A percentile compares a stretch with the other conserved stretches of the same genome.
These are phyloP conservation scores for Agarophyton chilense DNA, from an alignment of 23 red algal species.

Conservation along the genomic window DNA sequence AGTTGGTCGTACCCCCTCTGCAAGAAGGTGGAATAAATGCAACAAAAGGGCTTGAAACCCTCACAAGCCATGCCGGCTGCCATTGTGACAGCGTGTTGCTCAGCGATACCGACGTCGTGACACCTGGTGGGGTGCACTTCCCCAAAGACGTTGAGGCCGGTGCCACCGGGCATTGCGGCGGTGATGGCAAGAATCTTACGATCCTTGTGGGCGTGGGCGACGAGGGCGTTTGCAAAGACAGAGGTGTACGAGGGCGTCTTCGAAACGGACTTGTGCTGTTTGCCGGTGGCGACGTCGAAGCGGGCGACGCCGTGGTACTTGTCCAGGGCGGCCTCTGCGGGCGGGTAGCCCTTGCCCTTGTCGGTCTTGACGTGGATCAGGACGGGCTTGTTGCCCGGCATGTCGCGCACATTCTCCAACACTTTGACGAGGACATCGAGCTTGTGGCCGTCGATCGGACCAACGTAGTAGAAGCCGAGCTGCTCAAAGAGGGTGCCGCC, in stretches of 20 bases:
- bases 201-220: conserved; percentile 87
- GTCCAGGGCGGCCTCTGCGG: conserved; percentile 93
- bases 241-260: conserved; percentile 85
- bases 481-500: conserved; percentile 97
- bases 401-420: conserved; percentile 94
- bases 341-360: conserved; percentile 96
- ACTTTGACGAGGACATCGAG: conserved; percentile 81
- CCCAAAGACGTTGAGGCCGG: conserved; percentile 91
- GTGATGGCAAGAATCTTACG: conserved; percentile 97
- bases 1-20: conserved; percentile 98
- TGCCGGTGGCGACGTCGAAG: conserved; percentile 88
- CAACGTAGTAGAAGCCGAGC: conserved; percentile 98
- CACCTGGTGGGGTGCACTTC: conserved; percentile 88
- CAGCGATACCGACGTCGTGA: conserved; percentile 98
- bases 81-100: conserved; percentile 98
- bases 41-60: conserved; percentile 97
- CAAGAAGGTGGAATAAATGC: conserved; percentile 98
- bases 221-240: conserved; percentile 92
- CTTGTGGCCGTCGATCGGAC: conserved; percentile 95
- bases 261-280: conserved; percentile 71
- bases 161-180: conserved; percentile 99
- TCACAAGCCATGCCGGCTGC: conserved; percentile 91
- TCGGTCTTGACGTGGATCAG: conserved; percentile 94
- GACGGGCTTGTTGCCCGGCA: conserved; percentile 97
- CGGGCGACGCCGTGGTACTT: conserved; percentile 96